These are phyloP conservation scores for Poa annua DNA, from an alignment of 176 grass and related monocot genomes.

Conservation along the genomic window DNA sequence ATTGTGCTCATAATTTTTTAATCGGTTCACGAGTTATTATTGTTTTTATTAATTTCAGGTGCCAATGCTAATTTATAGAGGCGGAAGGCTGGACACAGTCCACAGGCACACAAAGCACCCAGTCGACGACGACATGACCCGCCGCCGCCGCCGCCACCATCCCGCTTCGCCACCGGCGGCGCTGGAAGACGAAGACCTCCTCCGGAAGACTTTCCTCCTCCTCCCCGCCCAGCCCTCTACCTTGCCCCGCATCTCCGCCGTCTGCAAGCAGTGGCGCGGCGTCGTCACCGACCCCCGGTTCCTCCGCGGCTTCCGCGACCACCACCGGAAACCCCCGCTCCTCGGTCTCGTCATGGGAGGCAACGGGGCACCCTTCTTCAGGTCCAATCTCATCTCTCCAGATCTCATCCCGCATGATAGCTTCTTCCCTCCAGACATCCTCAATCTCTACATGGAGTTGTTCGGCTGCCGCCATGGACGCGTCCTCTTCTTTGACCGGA, in stretches of 20 bases:
- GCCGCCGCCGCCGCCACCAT: background rate
- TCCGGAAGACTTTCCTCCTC: constrained; percentile 13
- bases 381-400: background rate
- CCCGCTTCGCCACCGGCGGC: background rate
- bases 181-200: constrained; percentile 15
- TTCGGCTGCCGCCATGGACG: constrained; percentile 21
- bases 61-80: too few relatives aligned
- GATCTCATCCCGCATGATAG: background rate
- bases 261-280: constrained; percentile 21
- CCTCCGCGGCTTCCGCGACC: constrained; percentile 26
- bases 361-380: background rate
- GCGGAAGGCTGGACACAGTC: too few relatives aligned
- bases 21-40: too few relatives aligned
- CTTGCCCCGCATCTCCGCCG: background rate
- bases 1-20: too few relatives aligned
- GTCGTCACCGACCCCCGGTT: background rate
- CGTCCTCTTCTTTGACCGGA: background rate
- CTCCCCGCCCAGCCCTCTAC: constrained; percentile 1
- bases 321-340: background rate
- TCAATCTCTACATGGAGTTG: background rate
- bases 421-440: background rate
- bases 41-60: too few relatives aligned
- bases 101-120: background rate
- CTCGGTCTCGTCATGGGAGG: background rate
- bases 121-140: constrained; percentile 5